Percentiles rank a stretch among this genome's conserved stretches.
Evolutionary conservation across 139 green algal species (phyloP).

Genomic region (Raphidocelis subcapitata): DNA sequence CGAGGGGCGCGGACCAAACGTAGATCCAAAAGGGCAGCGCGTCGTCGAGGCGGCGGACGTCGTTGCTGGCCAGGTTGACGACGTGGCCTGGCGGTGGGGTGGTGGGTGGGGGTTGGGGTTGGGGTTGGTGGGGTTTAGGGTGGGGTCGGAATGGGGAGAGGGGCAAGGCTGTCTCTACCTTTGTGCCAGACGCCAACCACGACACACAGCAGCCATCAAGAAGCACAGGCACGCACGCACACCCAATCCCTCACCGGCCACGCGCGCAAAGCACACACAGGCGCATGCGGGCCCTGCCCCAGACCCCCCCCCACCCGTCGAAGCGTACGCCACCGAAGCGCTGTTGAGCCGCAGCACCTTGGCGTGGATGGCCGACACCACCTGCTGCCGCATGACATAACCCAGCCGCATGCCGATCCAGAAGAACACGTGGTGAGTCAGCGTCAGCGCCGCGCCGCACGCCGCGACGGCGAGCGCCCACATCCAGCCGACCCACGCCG

Average conservation of each 20-base stretch:
- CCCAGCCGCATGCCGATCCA: conserved; percentile 74
- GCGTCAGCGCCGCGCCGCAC: conserved; percentile 46
- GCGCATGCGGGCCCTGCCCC: too few relatives aligned
- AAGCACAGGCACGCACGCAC: too few relatives aligned
- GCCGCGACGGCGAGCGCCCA: conserved; percentile 55
- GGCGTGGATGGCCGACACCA: conserved; percentile 43
- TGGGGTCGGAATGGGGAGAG: too few relatives aligned
- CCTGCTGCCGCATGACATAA: conserved; percentile 62
- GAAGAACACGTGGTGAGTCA: conserved; percentile 83
- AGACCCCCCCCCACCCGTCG: not conserved
- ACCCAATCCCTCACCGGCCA: too few relatives aligned
- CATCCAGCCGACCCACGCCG: conserved; percentile 69
- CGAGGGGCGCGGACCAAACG: conserved; percentile 53
- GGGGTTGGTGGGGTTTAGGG: too few relatives aligned
- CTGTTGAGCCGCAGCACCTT: conserved; percentile 78
- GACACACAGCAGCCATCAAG: too few relatives aligned
- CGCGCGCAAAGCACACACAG: too few relatives aligned
- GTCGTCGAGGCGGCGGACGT: conserved; percentile 80
- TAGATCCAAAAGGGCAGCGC: conserved; percentile 68
- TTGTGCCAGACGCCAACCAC: too few relatives aligned
- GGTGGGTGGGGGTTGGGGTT: conserved; percentile 8
- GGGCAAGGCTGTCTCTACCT: too few relatives aligned
- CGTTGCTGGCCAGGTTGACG: conserved; percentile 61
- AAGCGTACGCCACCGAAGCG: conserved; percentile 47
- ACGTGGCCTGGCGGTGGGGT: conserved; percentile 51